A percentile compares a stretch with the other conserved stretches of the same genome.
phyloP scores from a whole-genome alignment of 2,329 filamentous ascomycete species.

The Phoma sp. region DNA sequence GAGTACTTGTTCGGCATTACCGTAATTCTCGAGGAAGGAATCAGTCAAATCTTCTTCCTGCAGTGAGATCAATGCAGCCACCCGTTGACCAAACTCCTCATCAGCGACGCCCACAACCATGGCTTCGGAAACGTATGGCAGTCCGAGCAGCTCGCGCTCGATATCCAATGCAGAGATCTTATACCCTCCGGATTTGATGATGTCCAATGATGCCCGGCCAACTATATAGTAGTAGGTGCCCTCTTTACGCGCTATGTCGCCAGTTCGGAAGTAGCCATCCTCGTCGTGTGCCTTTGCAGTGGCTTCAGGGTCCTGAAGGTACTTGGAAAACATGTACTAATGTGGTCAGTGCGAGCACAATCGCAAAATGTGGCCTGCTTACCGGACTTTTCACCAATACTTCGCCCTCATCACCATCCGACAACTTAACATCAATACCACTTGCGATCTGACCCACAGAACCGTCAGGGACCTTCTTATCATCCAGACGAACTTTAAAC shows the following conservation, averaged over 20 bases:
- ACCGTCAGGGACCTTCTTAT: conserved; percentile 36
- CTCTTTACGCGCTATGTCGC: conserved; percentile 52
- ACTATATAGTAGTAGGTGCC: conserved; percentile 61
- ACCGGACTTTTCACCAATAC: conserved; percentile 51
- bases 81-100: conserved; percentile 62
- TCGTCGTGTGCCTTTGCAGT: conserved; percentile 56
- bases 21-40: conserved; percentile 24
- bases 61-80: conserved; percentile 60
- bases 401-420: conserved; percentile 58
- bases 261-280: conserved; percentile 60
- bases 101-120: conserved; percentile 63
- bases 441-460: conserved; percentile 49
- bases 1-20: conserved; percentile 30
- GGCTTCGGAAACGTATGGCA: conserved; percentile 60
- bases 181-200: conserved; percentile 65
- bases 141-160: conserved; percentile 60
- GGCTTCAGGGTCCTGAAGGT: conserved; percentile 52
- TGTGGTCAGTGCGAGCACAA: conserved; percentile 4
- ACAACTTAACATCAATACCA: conserved; percentile 52
- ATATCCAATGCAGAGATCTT: conserved; percentile 64
- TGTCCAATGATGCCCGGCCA: conserved; percentile 60
- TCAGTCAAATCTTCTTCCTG: conserved; percentile 44
- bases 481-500: conserved; percentile 51
- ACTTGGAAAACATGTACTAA: conserved; percentile 53
- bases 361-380: background rate